A percentile compares a stretch with the other conserved stretches of the same genome.
Conservation (phyloP, 169 alveolate genomes). For the Plasmodium billcollinsi region DNA sequence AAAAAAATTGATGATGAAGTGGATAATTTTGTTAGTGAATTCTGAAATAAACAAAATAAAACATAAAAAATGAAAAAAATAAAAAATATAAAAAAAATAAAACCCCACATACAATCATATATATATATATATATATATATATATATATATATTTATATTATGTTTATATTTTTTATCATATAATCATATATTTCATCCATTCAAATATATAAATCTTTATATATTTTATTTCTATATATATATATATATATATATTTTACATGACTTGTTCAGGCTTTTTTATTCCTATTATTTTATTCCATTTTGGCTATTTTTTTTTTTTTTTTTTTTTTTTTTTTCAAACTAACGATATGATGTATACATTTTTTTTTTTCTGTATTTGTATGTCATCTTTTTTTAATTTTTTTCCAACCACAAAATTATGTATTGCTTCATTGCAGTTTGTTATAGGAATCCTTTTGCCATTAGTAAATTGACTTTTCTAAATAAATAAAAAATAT, state of each 20-base stretch:
- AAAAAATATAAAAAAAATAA: slow-evolving; percentile 12
- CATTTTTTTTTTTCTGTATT: slow-evolving; percentile 24
- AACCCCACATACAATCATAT: not conserved
- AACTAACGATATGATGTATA: slow-evolving; percentile 39
- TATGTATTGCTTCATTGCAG: slow-evolving; percentile 57
- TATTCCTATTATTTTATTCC: not conserved
- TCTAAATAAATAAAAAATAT: slow-evolving; percentile 10
- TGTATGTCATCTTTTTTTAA: slow-evolving; percentile 26
- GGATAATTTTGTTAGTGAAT: slow-evolving; percentile 58
- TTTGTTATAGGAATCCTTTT: slow-evolving; percentile 34
- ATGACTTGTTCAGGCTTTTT: not conserved
- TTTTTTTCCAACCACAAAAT: slow-evolving; percentile 46
- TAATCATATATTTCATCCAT: not conserved
- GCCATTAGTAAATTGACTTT: slow-evolving; percentile 22
- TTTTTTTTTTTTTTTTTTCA: slow-evolving; percentile 8
- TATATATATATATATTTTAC: slow-evolving; percentile 3
- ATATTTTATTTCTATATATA: not conserved
- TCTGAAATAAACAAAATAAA: slow-evolving; percentile 1
- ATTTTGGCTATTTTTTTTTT: not conserved
- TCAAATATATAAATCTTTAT: not conserved
- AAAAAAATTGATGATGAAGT: slow-evolving; percentile 50
- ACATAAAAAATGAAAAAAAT: slow-evolving; percentile 2
- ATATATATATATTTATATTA: not conserved
- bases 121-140: not conserved
- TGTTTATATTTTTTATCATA: not conserved